Evolutionary conservation across 2,329 filamentous ascomycete species (phyloP).

Genomic region (Fusarium odoratissimum): DNA sequence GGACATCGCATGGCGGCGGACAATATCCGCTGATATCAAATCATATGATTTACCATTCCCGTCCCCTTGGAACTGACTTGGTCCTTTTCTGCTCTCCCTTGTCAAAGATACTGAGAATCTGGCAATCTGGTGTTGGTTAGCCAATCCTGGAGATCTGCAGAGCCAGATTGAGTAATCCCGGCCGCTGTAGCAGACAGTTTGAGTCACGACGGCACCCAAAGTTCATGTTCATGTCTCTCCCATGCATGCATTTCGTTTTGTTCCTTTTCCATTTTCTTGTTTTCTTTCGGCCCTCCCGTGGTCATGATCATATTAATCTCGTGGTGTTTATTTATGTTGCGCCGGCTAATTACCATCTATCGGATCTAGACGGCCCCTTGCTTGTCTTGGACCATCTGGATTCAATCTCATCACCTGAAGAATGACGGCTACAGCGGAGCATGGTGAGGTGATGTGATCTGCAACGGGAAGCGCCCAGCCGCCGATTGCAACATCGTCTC

Average conservation of each 20-base stretch:
- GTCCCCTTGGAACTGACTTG: slow-evolving; percentile 22
- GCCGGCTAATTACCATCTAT: slow-evolving; percentile 20
- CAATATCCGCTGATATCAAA: slow-evolving; percentile 32
- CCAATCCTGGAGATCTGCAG: slow-evolving; percentile 39
- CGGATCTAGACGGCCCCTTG: slow-evolving; percentile 8
- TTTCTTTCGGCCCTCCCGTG: slow-evolving; percentile 10
- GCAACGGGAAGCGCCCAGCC: slow-evolving; percentile 34
- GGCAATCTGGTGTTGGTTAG: slow-evolving; percentile 17
- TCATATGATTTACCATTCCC: slow-evolving; percentile 36
- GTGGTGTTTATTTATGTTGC: slow-evolving; percentile 26
- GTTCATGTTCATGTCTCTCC: slow-evolving; percentile 3
- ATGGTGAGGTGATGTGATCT: slow-evolving; percentile 20
- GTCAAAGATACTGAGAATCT: slow-evolving; percentile 22
- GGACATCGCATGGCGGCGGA: slow-evolving; percentile 13
- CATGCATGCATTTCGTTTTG: slow-evolving; percentile 15
- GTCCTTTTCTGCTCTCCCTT: slow-evolving; percentile 14
- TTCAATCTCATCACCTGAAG: slow-evolving; percentile 10
- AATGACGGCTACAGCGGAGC: slow-evolving; percentile 3
- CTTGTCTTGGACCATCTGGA: slow-evolving; percentile 14
- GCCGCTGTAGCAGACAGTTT: slow-evolving; percentile 9
- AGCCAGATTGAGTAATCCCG: slow-evolving; percentile 29
- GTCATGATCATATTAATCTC: slow-evolving; percentile 17
- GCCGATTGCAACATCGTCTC: slow-evolving; percentile 21
- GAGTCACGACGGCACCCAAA: slow-evolving; percentile 6
- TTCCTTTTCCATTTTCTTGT: slow-evolving; percentile 8